A percentile compares a stretch with the other conserved stretches of the same genome.
Conservation (phyloP, 2,329 filamentous ascomycete genomes). For the Zalaria obscura region DNA sequence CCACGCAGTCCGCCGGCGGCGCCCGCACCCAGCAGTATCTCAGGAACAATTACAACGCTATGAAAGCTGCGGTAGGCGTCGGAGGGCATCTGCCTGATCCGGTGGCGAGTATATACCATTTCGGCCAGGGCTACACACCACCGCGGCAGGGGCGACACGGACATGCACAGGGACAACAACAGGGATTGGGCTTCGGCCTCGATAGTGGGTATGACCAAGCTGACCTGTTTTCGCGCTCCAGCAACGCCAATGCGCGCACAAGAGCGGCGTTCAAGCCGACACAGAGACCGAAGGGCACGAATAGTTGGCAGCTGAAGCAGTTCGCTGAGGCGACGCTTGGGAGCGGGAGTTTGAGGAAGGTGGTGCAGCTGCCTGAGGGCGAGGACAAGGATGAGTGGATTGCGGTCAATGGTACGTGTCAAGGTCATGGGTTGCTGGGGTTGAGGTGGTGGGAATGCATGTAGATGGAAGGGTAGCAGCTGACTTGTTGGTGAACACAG, state of each 20-base stretch:
- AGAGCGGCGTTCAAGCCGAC: conserved; percentile 86
- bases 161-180: too few relatives aligned
- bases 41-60: too few relatives aligned
- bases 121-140: too few relatives aligned
- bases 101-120: too few relatives aligned
- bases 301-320: conserved; percentile 86
- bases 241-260: conserved; percentile 45
- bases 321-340: conserved; percentile 96
- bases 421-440: not conserved
- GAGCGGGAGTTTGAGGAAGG: conserved; percentile 86
- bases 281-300: conserved; percentile 70
- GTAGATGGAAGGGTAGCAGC: not conserved
- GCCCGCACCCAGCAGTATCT: too few relatives aligned
- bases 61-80: too few relatives aligned
- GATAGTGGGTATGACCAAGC: conserved; percentile 13
- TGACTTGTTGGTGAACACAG: conserved; percentile 28
- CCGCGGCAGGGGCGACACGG: too few relatives aligned
- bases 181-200: conserved; percentile 11
- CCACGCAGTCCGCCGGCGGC: conserved; percentile 5
- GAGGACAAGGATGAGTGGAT: conserved; percentile 98
- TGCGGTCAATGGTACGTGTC: conserved; percentile 73
- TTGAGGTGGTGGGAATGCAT: not conserved
- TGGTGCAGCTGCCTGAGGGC: conserved; percentile 90
- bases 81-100: too few relatives aligned
- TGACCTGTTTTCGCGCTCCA: conserved; percentile 26